Percentiles rank a stretch among this genome's conserved stretches.
These are phyloP conservation scores for Cylindrotheca closterium DNA, from an alignment of 108 stramenopile genomes.

Conservation along the genomic window DNA sequence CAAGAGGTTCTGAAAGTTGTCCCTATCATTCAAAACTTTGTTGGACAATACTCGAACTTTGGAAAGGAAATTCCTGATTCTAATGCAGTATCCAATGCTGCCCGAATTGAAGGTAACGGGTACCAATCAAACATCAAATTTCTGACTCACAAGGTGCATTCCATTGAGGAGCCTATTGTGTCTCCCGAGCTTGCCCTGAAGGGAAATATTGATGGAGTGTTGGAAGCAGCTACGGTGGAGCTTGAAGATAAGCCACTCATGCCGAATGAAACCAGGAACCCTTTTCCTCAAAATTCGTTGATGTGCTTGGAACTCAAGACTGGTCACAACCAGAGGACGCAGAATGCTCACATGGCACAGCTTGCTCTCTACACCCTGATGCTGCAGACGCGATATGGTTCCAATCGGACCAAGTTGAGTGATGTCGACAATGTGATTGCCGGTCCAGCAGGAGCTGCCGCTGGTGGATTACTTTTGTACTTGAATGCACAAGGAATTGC, in stretches of 20 bases:
- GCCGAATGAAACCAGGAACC: background rate
- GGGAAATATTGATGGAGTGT: constrained; percentile 78
- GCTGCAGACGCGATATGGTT: constrained; percentile 66
- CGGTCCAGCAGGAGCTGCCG: constrained; percentile 29
- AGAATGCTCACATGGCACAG: constrained; percentile 78
- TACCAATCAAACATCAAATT: constrained; percentile 30
- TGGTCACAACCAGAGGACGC: constrained; percentile 71
- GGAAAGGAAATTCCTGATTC: constrained; percentile 2
- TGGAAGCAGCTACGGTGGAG: constrained; percentile 45
- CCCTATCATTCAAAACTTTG: constrained; percentile 68
- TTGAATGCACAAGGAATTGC: constrained; percentile 59
- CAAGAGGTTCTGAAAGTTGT: constrained; percentile 60
- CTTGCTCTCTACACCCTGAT: constrained; percentile 82
- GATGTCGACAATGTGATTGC: background rate
- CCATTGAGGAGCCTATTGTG: constrained; percentile 70
- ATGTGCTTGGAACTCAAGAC: constrained; percentile 87
- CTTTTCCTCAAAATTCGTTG: constrained; percentile 14
- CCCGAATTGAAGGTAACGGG: constrained; percentile 31
- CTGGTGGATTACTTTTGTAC: constrained; percentile 74
- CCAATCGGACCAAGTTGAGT: background rate
- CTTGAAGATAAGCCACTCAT: background rate
- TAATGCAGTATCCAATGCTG: background rate
- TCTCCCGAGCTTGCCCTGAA: constrained; percentile 82
- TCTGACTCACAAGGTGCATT: constrained; percentile 33
- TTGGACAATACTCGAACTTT: constrained; percentile 43